These are phyloP conservation scores for Aspergillus sp. DNA, from an alignment of 2,329 filamentous ascomycete genomes.

Conservation along the genomic window DNA sequence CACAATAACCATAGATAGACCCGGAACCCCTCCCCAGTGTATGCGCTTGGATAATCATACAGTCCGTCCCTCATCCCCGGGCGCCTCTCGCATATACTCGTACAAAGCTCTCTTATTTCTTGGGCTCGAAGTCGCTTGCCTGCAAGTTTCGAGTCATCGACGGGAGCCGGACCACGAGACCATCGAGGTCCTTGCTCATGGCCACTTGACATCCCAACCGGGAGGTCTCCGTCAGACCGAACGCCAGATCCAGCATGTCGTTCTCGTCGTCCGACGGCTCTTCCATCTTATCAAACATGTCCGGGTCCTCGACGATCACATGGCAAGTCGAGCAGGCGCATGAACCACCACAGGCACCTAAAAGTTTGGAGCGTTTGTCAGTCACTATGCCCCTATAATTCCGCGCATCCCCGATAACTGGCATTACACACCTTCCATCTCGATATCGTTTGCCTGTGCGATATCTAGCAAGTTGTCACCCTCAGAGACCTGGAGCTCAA, in stretches of 20 bases:
- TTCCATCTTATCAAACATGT: slow-evolving; percentile 74
- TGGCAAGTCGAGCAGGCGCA: slow-evolving; percentile 94
- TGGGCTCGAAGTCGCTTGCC: slow-evolving; percentile 77
- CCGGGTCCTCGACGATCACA: slow-evolving; percentile 75
- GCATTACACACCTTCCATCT: slow-evolving; percentile 76
- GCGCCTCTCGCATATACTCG: not conserved
- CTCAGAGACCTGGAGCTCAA: slow-evolving; percentile 76
- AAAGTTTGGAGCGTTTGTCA: not conserved
- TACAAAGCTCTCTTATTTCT: slow-evolving; percentile 32
- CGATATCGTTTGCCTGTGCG: slow-evolving; percentile 88
- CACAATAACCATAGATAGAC: slow-evolving; percentile 4
- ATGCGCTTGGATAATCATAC: slow-evolving; percentile 15
- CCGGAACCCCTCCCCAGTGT: slow-evolving; percentile 5
- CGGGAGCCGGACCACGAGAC: slow-evolving; percentile 79
- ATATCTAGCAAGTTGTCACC: slow-evolving; percentile 96
- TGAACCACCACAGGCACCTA: slow-evolving; percentile 86
- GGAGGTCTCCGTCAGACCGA: slow-evolving; percentile 83
- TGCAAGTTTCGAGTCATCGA: slow-evolving; percentile 96
- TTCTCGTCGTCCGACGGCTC: slow-evolving; percentile 80
- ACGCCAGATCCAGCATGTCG: slow-evolving; percentile 88
- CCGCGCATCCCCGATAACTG: no score
- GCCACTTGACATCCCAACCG: slow-evolving; percentile 85
- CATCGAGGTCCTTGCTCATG: slow-evolving; percentile 89
- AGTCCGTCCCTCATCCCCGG: not conserved
- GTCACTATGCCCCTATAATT: not conserved